Evolutionary conservation across 2,329 filamentous ascomycete genomes (phyloP).

Genomic region (Nothophaeocryptopus gaeumannii): DNA sequence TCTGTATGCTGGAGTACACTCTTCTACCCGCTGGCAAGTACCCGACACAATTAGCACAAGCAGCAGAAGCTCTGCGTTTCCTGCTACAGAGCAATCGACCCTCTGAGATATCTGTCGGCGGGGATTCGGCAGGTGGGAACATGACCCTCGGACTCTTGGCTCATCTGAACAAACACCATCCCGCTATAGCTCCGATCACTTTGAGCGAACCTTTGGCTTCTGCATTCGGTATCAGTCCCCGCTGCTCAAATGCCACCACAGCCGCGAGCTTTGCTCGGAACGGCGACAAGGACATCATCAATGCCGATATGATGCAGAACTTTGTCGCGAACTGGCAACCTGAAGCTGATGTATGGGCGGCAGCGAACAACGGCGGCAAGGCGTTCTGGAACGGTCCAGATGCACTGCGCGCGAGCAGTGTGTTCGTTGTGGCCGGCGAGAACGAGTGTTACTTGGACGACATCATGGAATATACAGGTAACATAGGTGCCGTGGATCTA

Average conservation of each 20-base stretch:
- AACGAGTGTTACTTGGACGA: no score
- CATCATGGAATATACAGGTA: neutral
- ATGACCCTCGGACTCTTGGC: slow-evolving; percentile 46
- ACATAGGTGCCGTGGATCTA: slow-evolving; percentile 6
- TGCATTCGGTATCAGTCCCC: slow-evolving; percentile 56
- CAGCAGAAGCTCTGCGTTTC: neutral
- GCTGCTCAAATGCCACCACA: slow-evolving; percentile 53
- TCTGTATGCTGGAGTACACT: neutral
- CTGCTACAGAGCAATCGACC: neutral
- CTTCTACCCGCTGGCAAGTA: neutral
- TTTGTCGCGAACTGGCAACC: no score
- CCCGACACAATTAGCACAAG: neutral
- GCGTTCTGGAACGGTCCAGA: no score
- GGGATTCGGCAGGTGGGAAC: slow-evolving; percentile 24
- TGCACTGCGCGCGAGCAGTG: no score
- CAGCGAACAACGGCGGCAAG: no score
- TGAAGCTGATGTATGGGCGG: no score
- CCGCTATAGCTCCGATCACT: slow-evolving; percentile 40
- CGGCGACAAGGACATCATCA: slow-evolving; percentile 51
- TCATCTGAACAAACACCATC: slow-evolving; percentile 57
- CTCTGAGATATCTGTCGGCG: neutral
- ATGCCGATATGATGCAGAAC: no score
- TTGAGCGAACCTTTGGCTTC: slow-evolving; percentile 48
- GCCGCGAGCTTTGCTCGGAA: slow-evolving; percentile 47
- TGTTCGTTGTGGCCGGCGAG: no score